Conservation (phyloP, 495 filamentous ascomycete genomes). For the Podospora sp. region DNA sequence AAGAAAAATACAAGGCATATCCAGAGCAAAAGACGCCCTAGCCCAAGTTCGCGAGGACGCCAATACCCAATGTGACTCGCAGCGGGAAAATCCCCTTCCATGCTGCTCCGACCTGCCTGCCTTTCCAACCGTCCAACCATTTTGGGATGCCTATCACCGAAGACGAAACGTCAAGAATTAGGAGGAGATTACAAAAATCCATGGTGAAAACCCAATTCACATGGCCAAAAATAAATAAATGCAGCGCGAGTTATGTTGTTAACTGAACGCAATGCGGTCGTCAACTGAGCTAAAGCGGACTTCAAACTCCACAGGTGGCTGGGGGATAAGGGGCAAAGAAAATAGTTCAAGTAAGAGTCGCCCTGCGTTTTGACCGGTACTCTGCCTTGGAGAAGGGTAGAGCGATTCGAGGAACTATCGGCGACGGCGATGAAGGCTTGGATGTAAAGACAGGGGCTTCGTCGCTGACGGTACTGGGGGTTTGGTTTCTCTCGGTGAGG, state of each 20-base stretch:
- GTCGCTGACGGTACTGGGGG: not conserved
- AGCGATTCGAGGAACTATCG: not conserved
- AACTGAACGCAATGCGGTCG: no score
- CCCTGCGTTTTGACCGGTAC: slow-evolving; percentile 2
- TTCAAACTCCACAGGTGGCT: no score
- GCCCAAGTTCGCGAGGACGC: not conserved
- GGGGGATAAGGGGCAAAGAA: not conserved
- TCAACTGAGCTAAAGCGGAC: no score
- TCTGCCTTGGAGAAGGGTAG: not conserved
- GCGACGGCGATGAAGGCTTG: not conserved
- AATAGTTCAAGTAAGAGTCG: slow-evolving; percentile 4
- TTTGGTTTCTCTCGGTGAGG: not conserved
- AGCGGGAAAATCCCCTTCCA: not conserved
- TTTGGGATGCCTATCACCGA: not conserved
- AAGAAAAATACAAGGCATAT: not conserved
- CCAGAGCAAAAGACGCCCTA: not conserved
- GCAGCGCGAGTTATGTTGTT: not conserved
- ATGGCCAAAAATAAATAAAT: not conserved
- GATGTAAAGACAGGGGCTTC: not conserved
- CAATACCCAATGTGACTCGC: not conserved
- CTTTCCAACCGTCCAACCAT: not conserved
- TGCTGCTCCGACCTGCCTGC: not conserved
- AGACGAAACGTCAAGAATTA: not conserved
- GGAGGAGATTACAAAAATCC: not conserved
- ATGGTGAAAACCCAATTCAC: not conserved